Evolutionary conservation across 2,329 filamentous ascomycete species (phyloP), one percentile per base, ranked within the genome.

Genomic region (Ascochyta clinopodiicola): DNA sequence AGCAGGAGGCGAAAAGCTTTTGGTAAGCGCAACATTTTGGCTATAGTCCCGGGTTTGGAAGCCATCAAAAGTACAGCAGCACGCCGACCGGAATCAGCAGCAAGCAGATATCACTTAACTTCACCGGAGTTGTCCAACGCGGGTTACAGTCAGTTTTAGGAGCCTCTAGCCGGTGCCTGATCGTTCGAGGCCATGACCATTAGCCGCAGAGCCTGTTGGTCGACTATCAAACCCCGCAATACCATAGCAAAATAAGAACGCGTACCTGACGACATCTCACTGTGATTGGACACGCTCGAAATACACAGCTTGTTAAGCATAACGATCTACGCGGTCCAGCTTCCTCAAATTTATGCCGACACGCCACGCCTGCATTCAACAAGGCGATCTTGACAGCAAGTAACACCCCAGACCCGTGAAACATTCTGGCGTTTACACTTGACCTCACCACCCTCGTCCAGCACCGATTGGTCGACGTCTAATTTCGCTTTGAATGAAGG

Each of bases 1-100:
- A 57, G 57, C 56, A 51, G 62, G 62, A 62, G n/a, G 61, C 60
- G 31, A 69, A 69, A 44, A 56, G 67, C 47, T 74, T 74, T 51
- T 76, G 73, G 73, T 76, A 42, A 50, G 55, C 34, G 36, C 32
- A 24, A 6, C 25, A 12, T 27, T n/a, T 6, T 10, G 17, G 38
- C 22, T 40, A 15, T 13, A 12, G 21, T 27, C 7, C 17, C 21
- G n/a, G 17, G 17, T 12, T n/a, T 8, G 7, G 24, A 43, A 31
- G 27, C 9, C 17, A n/a, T 25, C 19, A 31, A 5, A 38, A 38
- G 25, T 27, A 29, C 24, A 34, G 19, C 38, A 17, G 19, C 38
- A 40, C 17, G 21, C 29, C 25, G 15, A 38, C 27, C 19, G 37
- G 12, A 27, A 17, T 22, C 36, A 46, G 32, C 21, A 47, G 29